Percentiles rank a stretch among this genome's conserved stretches.
phyloP scores from a whole-genome alignment of 129 eudicot genomes.

The Helichrysum umbraculigerum region DNA sequence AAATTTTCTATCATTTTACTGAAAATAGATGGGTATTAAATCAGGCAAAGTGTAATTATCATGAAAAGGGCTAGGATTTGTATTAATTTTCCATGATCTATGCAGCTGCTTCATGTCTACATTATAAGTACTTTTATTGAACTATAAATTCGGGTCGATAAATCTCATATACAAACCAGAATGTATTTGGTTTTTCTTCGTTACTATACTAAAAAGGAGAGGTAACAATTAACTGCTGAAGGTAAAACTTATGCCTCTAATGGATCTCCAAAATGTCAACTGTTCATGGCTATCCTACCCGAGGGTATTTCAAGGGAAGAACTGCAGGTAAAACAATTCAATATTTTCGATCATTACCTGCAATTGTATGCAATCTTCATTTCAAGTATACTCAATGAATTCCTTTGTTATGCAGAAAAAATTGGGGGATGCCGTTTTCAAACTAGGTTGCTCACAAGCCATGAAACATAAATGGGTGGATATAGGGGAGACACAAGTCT shows the following conservation, averaged over 20 bases:
- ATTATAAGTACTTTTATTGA: neutral
- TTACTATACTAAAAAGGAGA: conserved; percentile 87
- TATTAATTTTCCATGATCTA: neutral
- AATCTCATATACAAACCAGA: conserved; percentile 31
- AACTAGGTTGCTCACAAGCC: conserved; percentile 68
- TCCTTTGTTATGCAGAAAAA: conserved; percentile 54
- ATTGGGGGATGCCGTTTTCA: conserved; percentile 52
- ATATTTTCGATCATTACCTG: conserved; percentile 4
- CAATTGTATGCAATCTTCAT: neutral
- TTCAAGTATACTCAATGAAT: conserved; percentile 16
- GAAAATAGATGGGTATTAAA: too few relatives aligned
- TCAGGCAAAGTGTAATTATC: too few relatives aligned
- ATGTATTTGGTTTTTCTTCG: conserved; percentile 45
- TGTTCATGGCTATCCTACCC: conserved; percentile 65
- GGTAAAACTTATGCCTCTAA: conserved; percentile 69
- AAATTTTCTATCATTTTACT: too few relatives aligned
- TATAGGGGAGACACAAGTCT: conserved; percentile 58
- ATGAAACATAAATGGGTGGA: conserved; percentile 82
- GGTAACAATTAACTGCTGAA: conserved; percentile 82
- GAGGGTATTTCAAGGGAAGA: conserved; percentile 70
- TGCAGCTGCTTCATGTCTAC: neutral
- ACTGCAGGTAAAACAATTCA: conserved; percentile 57
- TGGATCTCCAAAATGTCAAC: conserved; percentile 82
- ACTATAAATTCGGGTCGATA: neutral
- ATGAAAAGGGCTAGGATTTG: too few relatives aligned